Evolutionary conservation across 2,329 filamentous ascomycete genomes (phyloP).

Genomic region (Cordyceps pruinosa): DNA sequence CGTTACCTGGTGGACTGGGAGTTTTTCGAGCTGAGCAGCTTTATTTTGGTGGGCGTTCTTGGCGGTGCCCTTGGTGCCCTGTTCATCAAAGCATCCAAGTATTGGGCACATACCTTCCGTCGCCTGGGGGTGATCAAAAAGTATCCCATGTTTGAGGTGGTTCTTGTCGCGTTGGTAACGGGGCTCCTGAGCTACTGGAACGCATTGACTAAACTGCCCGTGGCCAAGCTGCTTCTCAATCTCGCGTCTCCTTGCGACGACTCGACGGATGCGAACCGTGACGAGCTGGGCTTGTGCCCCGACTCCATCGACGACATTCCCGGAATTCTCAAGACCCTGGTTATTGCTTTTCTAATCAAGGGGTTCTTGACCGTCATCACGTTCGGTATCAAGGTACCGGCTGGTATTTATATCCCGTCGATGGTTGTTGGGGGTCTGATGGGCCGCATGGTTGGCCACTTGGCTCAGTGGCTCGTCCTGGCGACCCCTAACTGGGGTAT

Average conservation of each 20-base stretch:
- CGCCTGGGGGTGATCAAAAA: slow-evolving; percentile 73
- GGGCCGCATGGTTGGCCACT: slow-evolving; percentile 80
- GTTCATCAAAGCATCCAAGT: slow-evolving; percentile 91
- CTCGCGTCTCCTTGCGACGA: slow-evolving; percentile 80
- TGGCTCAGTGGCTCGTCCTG: slow-evolving; percentile 74
- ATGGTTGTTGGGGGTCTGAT: slow-evolving; percentile 97
- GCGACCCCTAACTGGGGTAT: slow-evolving; percentile 63
- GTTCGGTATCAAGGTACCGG: slow-evolving; percentile 93
- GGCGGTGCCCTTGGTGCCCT: slow-evolving; percentile 81
- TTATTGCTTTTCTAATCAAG: slow-evolving; percentile 81
- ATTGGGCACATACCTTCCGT: slow-evolving; percentile 86
- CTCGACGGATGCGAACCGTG: slow-evolving; percentile 50
- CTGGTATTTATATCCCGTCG: slow-evolving; percentile 94
- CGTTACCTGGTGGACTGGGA: slow-evolving; percentile 88
- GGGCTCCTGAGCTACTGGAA: slow-evolving; percentile 92
- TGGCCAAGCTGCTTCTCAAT: slow-evolving; percentile 85
- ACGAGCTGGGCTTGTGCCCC: slow-evolving; percentile 71
- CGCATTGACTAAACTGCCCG: slow-evolving; percentile 76
- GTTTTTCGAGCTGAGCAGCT: slow-evolving; percentile 81
- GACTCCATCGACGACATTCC: slow-evolving; percentile 67
- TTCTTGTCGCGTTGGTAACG: slow-evolving; percentile 79
- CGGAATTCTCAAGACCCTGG: slow-evolving; percentile 61
- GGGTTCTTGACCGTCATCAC: slow-evolving; percentile 81
- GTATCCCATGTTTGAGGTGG: slow-evolving; percentile 78
- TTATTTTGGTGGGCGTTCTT: slow-evolving; percentile 77